Evolutionary conservation across 2,329 filamentous ascomycete genomes (phyloP), one percentile per base, ranked within the genome.

Genomic region (Colletotrichum sp.): DNA sequence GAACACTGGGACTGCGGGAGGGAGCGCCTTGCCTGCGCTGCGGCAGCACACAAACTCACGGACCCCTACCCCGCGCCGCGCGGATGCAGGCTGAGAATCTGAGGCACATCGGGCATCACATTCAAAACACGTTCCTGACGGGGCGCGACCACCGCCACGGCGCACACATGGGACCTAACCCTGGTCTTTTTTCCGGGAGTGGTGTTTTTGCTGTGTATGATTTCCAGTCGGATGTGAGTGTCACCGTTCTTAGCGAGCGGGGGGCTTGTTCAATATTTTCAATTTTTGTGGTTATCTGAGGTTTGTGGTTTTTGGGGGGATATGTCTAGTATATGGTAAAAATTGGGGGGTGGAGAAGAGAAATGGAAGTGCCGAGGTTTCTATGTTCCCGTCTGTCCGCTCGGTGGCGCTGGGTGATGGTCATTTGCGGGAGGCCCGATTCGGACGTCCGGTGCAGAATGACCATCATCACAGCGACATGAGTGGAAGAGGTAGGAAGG

Each of bases 291-390:
- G 22, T 32, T 32, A 25, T 57, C 15, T 36, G 6, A 34, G 1
- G 3, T 36, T 64, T 15, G 22, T 32, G 60, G 44, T 48, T 60
- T 22, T 25, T 27, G 67, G 36, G 16, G 52, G 30, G 44, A 9
- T 60, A 68, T 22, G 55, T 74, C 72, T 74, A 71, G 48, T 71
- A 71, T 74, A 27, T 74, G 22, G 68, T 71, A 39, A 66, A 71
- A 65, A n/a, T 28, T 30, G 25, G 71, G 39, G 55, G n/a, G 36
- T n/a, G 8, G n/a, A 70, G 59, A 74, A 70, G 71, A 67, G 48
- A 65, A 52, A 27, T 52, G 30, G 44, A 39, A 36, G n/a, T 71
- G 72, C 72, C 72, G 71, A 66, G 36, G n/a, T 30, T 25, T 19
- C 12, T 57, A 3, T 25, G 1, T 39, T n/a, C 8, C 16, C 44